These are phyloP conservation scores for Metrosideros polymorpha DNA, from an alignment of 441 rosid species.

Conservation along the genomic window DNA sequence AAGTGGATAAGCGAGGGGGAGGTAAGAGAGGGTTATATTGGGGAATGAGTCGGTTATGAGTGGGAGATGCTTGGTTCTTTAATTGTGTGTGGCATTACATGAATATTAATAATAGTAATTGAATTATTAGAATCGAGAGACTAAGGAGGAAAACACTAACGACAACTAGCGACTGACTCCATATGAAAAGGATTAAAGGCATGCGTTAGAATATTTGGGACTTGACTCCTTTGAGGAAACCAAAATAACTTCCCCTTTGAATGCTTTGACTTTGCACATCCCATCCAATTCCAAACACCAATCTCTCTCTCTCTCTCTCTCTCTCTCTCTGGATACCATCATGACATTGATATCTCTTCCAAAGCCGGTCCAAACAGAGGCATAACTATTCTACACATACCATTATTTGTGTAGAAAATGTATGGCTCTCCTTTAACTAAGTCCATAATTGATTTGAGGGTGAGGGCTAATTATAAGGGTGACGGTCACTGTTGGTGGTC, in stretches of 20 bases:
- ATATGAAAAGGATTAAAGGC: background rate
- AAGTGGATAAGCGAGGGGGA: background rate
- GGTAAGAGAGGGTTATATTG: background rate
- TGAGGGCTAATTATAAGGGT: background rate
- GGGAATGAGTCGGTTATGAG: background rate
- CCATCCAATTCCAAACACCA: background rate
- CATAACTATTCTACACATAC: background rate
- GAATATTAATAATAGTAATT: background rate
- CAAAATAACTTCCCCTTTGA: conserved; percentile 1
- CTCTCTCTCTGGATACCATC: background rate
- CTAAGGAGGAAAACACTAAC: background rate
- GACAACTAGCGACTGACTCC: background rate
- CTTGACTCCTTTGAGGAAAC: conserved; percentile 14
- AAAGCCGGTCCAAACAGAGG: background rate
- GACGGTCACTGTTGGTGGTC: background rate
- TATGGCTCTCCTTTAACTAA: background rate
- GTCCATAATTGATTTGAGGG: background rate
- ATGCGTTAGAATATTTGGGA: conserved; percentile 8
- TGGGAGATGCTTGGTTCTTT: background rate
- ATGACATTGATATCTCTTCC: background rate
- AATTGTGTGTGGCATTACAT: background rate
- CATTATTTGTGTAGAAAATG: background rate
- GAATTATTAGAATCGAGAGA: background rate
- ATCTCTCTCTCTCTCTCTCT: background rate
- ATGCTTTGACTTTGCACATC: background rate